Evolutionary conservation across 2,329 filamentous ascomycete genomes (phyloP).

Genomic region (Beauveria medogensis): DNA sequence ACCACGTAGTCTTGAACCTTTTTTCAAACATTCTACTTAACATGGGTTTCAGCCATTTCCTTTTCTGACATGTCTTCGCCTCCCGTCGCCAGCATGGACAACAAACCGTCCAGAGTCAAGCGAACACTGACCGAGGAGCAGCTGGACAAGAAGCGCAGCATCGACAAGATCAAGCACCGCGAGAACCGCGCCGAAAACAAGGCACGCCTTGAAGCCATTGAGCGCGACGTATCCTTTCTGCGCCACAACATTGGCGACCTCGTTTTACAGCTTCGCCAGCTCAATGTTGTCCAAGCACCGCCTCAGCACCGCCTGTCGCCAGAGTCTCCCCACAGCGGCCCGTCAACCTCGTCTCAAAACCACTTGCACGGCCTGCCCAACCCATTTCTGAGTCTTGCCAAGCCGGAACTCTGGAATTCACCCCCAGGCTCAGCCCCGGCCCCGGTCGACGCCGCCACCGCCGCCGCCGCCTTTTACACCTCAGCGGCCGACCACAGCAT

Average conservation of each 20-base stretch:
- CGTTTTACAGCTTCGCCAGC: conserved; percentile 13
- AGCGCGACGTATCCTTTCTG: conserved; percentile 18
- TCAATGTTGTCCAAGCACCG: not conserved
- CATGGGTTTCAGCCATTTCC: not conserved
- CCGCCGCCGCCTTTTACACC: not conserved
- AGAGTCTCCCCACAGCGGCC: not conserved
- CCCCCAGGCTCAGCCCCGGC: conserved; percentile 2
- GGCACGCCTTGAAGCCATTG: conserved; percentile 19
- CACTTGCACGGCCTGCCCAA: not conserved
- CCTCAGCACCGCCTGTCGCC: not conserved
- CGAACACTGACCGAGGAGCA: conserved; percentile 18
- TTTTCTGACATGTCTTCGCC: not conserved
- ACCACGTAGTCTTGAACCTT: too few species aligned
- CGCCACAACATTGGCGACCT: conserved; percentile 17
- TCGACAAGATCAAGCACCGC: conserved; percentile 20
- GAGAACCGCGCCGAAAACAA: conserved; percentile 21
- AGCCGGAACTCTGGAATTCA: not conserved
- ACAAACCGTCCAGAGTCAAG: not conserved
- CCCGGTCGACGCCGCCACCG: conserved; percentile 7
- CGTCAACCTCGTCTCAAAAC: not conserved
- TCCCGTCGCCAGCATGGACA: not conserved
- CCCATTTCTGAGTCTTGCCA: not conserved
- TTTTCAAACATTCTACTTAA: too few species aligned
- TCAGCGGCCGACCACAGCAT: not conserved
- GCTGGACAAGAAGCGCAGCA: conserved; percentile 19